Percentiles rank a stretch among this genome's conserved stretches.
Conservation (phyloP, 768 basidiomycete genomes). For the Tulasnella sp. region DNA sequence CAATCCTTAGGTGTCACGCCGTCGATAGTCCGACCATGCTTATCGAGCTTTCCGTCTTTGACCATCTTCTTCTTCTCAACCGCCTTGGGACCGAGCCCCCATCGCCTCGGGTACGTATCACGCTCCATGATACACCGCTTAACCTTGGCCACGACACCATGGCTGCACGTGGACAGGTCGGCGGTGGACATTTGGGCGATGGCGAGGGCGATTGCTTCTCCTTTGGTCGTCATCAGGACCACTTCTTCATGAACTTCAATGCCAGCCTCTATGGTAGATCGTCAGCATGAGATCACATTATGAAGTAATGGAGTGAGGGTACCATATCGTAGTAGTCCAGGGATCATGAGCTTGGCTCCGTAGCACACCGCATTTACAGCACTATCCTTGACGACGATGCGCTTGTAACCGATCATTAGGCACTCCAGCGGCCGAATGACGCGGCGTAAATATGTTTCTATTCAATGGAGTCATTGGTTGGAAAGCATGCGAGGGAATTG, state of each 20-base stretch:
- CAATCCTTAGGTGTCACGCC: constrained; percentile 84
- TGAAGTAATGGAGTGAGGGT: background rate
- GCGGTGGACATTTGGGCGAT: constrained; percentile 98
- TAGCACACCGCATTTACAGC: constrained; percentile 99
- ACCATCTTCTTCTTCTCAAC: constrained; percentile 97
- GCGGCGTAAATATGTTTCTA: constrained; percentile 93
- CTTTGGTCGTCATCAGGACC: constrained; percentile 46
- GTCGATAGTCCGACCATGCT: constrained; percentile 82
- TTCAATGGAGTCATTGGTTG: background rate
- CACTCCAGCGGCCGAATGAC: constrained; percentile 92
- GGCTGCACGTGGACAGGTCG: constrained; percentile 94
- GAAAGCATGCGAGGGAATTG: background rate
- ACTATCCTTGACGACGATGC: constrained; percentile 97
- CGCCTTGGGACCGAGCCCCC: constrained; percentile 97
- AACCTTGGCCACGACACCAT: constrained; percentile 97
- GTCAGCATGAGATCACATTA: background rate
- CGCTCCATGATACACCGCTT: constrained; percentile 99
- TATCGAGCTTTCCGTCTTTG: constrained; percentile 94
- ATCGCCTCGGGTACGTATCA: constrained; percentile 93
- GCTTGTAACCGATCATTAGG: constrained; percentile 90
- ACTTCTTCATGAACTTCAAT: constrained; percentile 43
- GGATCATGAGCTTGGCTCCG: constrained; percentile 99
- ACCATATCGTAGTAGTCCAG: constrained; percentile 88
- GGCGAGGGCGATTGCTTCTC: constrained; percentile 88
- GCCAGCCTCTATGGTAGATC: constrained; percentile 28